These are phyloP conservation scores for Trichophyton equinum DNA, from an alignment of 2,329 filamentous ascomycete species.

Conservation along the genomic window DNA sequence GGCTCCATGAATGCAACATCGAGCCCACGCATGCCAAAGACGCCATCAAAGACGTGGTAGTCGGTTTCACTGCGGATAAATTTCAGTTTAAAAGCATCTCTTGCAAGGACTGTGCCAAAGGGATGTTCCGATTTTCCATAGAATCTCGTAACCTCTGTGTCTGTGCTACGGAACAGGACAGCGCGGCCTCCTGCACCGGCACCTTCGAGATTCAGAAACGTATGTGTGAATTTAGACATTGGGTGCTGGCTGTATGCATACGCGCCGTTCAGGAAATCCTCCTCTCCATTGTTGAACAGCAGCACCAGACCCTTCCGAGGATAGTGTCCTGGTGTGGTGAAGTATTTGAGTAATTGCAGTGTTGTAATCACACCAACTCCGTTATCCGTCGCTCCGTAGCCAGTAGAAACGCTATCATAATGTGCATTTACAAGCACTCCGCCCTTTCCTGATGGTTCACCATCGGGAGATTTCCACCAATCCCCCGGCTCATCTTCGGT, in stretches of 20 bases:
- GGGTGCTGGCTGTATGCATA: slow-evolving; percentile 74
- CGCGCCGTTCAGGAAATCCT: slow-evolving; percentile 82
- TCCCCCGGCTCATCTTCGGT: slow-evolving; percentile 56
- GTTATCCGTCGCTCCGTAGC: slow-evolving; percentile 87
- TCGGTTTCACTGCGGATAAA: slow-evolving; percentile 79
- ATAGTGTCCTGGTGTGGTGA: slow-evolving; percentile 56
- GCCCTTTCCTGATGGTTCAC: slow-evolving; percentile 46
- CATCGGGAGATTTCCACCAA: slow-evolving; percentile 51
- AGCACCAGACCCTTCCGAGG: slow-evolving; percentile 71
- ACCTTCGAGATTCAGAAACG: slow-evolving; percentile 89
- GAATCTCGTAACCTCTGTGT: slow-evolving; percentile 69
- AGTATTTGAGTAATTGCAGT: slow-evolving; percentile 76
- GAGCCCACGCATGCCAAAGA: slow-evolving; percentile 70
- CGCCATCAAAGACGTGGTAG: slow-evolving; percentile 67
- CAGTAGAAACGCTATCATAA: slow-evolving; percentile 85
- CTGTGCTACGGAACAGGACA: slow-evolving; percentile 75
- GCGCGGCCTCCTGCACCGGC: slow-evolving; percentile 84
- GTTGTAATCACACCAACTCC: slow-evolving; percentile 80
- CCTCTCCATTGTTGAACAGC: slow-evolving; percentile 89
- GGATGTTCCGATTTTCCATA: slow-evolving; percentile 62
- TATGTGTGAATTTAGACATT: slow-evolving; percentile 64
- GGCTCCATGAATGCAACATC: slow-evolving; percentile 88
- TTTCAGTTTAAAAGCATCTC: slow-evolving; percentile 70
- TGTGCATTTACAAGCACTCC: slow-evolving; percentile 90
- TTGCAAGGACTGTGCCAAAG: slow-evolving; percentile 69